phyloP scores from a whole-genome alignment of 768 basidiomycete species.

The Mycena indigotica region DNA sequence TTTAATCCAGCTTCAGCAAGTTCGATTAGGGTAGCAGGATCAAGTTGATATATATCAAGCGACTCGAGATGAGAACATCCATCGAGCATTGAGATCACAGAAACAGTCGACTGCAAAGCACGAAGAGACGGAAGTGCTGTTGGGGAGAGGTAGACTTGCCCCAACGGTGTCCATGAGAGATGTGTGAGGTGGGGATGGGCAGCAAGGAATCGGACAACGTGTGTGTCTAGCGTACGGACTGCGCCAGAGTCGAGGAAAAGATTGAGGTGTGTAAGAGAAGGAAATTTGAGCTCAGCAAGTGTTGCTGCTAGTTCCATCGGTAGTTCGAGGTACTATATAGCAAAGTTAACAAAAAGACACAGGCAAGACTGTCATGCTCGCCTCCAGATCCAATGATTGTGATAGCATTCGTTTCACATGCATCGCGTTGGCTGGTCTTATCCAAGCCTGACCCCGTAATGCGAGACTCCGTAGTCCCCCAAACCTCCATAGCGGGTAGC shows the following conservation, averaged over 20 bases:
- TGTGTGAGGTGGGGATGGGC: constrained; percentile 50
- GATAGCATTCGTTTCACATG: constrained; percentile 32
- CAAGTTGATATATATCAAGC: constrained; percentile 36
- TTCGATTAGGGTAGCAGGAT: constrained; percentile 31
- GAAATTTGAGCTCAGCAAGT: constrained; percentile 41
- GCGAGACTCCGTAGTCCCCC: constrained; percentile 30
- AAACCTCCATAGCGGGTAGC: constrained; percentile 44
- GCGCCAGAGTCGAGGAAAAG: constrained; percentile 46
- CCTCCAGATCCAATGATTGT: constrained; percentile 32
- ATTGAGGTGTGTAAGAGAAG: constrained; percentile 42
- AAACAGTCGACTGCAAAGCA: constrained; percentile 36
- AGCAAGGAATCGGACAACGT: constrained; percentile 43
- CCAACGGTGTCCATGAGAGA: constrained; percentile 48
- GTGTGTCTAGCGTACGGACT: constrained; percentile 35
- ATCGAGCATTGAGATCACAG: constrained; percentile 40
- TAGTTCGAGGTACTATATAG: constrained; percentile 42
- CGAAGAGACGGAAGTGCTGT: constrained; percentile 45
- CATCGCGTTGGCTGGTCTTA: constrained; percentile 24
- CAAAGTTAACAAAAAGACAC: neutral
- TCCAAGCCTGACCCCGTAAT: constrained; percentile 34
- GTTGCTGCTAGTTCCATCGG: constrained; percentile 45
- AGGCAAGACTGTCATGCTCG: too few species aligned
- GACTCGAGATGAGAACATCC: constrained; percentile 36
- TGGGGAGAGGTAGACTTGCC: constrained; percentile 34
- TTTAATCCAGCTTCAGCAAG: constrained; percentile 33